phyloP scores from a whole-genome alignment of 345 rosid genomes.

The Toxicodendron radicans region DNA sequence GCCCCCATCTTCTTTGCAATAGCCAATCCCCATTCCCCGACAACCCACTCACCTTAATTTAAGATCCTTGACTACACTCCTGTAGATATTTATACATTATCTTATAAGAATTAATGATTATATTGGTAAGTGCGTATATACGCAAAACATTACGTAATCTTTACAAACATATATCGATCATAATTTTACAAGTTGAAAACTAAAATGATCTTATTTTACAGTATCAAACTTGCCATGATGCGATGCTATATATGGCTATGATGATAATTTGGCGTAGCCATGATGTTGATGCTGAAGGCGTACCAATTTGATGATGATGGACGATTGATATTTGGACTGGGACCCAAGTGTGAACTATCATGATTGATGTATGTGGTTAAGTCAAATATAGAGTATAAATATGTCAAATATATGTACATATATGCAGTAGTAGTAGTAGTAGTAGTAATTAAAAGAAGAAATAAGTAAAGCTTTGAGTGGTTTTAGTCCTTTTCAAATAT shows the following conservation, averaged over 20 bases:
- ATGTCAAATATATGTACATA: not conserved
- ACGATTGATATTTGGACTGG: not conserved
- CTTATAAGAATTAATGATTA: not conserved
- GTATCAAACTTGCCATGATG: conserved; percentile 26
- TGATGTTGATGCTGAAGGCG: conserved; percentile 18
- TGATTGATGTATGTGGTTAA: conserved; percentile 33
- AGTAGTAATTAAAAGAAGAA: conserved; percentile 21
- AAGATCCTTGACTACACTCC: no score
- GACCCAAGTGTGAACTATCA: conserved; percentile 2
- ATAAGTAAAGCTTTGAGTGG: conserved; percentile 34
- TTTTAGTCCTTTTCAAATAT: conserved; percentile 13
- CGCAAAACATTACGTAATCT: conserved; percentile 16
- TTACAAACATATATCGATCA: conserved; percentile 2
- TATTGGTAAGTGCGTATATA: conserved; percentile 15
- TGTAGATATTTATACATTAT: conserved; percentile 5
- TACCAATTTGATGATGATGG: not conserved
- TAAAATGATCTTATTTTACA: not conserved
- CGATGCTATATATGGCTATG: not conserved
- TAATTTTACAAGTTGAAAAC: conserved; percentile 34
- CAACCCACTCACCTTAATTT: no score
- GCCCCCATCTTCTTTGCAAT: no score
- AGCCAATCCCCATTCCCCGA: no score
- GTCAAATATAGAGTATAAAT: not conserved
- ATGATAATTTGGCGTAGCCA: not conserved
- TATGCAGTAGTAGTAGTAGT: conserved; percentile 24